A percentile compares a stretch with the other conserved stretches of the same genome.
Conservation (phyloP, 1,284 basidiomycete species). For the Abortiporus biennis region DNA sequence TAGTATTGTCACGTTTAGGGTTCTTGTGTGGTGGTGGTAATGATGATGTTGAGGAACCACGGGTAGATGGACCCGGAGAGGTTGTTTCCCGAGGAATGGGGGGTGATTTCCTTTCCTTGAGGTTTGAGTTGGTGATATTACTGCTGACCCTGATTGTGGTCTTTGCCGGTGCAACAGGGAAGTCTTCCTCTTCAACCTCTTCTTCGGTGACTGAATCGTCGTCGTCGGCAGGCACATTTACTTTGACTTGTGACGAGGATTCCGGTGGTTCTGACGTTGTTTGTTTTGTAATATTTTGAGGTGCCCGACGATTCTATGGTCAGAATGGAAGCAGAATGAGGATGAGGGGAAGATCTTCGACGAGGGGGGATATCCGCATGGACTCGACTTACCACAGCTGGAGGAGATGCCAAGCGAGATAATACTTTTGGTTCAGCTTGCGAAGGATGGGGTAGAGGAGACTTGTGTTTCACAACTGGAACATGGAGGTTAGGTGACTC, state of each 20-base stretch:
- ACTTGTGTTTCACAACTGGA: constrained; percentile 6
- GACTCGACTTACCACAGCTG: no score
- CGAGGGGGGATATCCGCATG: no score
- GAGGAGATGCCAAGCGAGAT: no score
- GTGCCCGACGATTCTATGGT: no score
- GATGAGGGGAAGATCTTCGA: no score
- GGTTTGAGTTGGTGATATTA: not conserved
- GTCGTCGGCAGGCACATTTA: constrained; percentile 12
- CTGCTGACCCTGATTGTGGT: constrained; percentile 7
- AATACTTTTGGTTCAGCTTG: no score
- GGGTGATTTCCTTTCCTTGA: constrained; percentile 7
- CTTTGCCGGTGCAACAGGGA: constrained; percentile 12
- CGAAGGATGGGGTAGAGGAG: no score
- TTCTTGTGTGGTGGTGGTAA: no score
- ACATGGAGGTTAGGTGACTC: constrained; percentile 17
- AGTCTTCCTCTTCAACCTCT: no score
- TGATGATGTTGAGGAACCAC: no score
- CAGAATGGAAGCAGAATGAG: no score
- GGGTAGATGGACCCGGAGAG: no score
- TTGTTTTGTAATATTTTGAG: not conserved
- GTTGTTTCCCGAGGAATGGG: constrained; percentile 7
- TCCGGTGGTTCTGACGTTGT: not conserved
- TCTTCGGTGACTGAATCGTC: constrained; percentile 44
- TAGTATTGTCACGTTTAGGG: constrained; percentile 14
- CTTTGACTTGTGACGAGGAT: constrained; percentile 1